Base-by-base conservation (phyloP, 495 filamentous ascomycete species). In the Chaetomidium leptoderma region DNA sequence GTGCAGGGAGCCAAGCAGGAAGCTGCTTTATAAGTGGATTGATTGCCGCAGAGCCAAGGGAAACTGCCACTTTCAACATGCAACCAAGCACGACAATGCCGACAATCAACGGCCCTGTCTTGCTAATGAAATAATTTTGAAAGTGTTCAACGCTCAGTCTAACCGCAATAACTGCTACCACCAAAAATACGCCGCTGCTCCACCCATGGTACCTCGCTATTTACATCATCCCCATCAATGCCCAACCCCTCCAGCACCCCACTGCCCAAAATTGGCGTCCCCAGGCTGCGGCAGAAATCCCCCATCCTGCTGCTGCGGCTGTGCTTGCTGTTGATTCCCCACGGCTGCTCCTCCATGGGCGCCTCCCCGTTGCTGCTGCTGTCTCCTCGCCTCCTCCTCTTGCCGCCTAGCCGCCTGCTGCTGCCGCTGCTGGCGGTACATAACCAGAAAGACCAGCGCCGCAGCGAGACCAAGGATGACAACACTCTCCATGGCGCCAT, bases 381-480 rank as follows among this genome's bases (percentile, higher is more conserved):
- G 63, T 62, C 64, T 71, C 61, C 54, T 69, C 50, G 61, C 61
- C 55, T 69, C 55, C 62, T 74, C 72, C 63, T 74, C 66, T 21
- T 66, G 63, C 24, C 71, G 65, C 49, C 65, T 68, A 52, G 73
- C 72, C 54, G 71, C 73, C 58, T 83, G 79, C 58, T 83, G 79
- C 58, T 90, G 87, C 26, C 88, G 77, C 63, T 92, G 87, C 55
- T 90, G 85, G 29, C 95, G 78, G 67, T 93, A 91, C 65, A 88
- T 92, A 24, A 97, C 80, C 55, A 97, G 72, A 49, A 89, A 83
- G 1, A 87, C 80, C 29, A 97, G 76, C 1, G 84, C 83, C 1
- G 83, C 87, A 2, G 88, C 85, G 39, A 97, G 69, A 1, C 79
- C 85, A 2, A 96, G 72, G 57, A 99, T 96, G 23, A 95, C 78